Evolutionary conservation across 345 rosid species (phyloP).

Genomic region (Tarenaya hassleriana): DNA sequence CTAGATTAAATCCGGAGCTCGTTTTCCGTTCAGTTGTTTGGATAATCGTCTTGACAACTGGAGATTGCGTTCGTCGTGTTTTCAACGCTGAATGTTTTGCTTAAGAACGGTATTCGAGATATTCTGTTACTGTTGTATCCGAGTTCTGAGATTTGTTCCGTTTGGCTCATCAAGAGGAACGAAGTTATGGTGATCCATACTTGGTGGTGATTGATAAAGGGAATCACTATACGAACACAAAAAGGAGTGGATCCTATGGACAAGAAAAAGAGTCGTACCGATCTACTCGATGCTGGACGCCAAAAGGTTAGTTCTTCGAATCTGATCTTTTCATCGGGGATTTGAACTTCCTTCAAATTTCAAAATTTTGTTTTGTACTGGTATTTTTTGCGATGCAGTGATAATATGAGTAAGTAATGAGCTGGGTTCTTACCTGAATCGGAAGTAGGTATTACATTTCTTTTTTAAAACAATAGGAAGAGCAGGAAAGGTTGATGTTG

Average conservation of each 20-base stretch:
- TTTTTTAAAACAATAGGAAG: slow-evolving; percentile 5
- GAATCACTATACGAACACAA: slow-evolving; percentile 23
- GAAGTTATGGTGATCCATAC: slow-evolving; percentile 33
- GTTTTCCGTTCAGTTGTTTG: slow-evolving; percentile 4
- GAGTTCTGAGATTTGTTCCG: slow-evolving; percentile 15
- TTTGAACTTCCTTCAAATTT: not conserved
- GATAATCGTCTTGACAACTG: slow-evolving; percentile 12
- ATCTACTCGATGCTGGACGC: slow-evolving; percentile 91
- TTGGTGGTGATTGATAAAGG: slow-evolving; percentile 28
- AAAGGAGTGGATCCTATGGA: slow-evolving; percentile 58
- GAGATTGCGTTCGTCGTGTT: not conserved
- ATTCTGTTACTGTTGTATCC: slow-evolving; percentile 15
- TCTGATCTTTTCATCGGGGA: not conserved
- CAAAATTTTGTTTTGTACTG: not conserved
- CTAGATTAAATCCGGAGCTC: slow-evolving; percentile 19
- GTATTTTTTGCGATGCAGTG: not conserved
- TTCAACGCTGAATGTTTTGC: not conserved
- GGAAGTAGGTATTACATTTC: not conserved
- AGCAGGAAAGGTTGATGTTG: slow-evolving; percentile 4
- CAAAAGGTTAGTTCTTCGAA: slow-evolving; percentile 49
- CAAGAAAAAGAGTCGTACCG: slow-evolving; percentile 80
- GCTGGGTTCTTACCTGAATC: not conserved
- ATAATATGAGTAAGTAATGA: slow-evolving; percentile 9
- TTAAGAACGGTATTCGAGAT: not conserved
- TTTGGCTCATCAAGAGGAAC: slow-evolving; percentile 20